Evolutionary conservation across 345 rosid species (phyloP).

Genomic region (Rhizophora apiculata): DNA sequence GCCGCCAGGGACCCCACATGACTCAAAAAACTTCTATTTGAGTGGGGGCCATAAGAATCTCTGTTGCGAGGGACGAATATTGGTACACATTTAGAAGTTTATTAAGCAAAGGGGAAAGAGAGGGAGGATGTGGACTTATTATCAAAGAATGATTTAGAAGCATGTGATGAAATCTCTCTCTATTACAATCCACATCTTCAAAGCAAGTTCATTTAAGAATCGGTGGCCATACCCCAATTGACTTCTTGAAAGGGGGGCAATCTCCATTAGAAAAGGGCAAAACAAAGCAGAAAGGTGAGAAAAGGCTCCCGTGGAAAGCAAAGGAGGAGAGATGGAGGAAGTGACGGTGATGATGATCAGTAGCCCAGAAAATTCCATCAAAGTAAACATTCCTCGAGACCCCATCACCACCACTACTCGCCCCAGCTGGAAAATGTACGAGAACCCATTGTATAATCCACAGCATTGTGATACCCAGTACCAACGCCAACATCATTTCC

Average conservation of each 20-base stretch:
- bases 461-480: conserved; percentile 9
- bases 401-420: conserved; percentile 40
- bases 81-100: too few relatives aligned
- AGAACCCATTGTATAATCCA: conserved; percentile 58
- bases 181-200: conserved; percentile 42
- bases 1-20: too few relatives aligned
- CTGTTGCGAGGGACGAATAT: too few relatives aligned
- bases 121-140: conserved; percentile 5
- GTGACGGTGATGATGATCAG: conserved; percentile 49
- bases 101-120: too few relatives aligned
- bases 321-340: conserved; percentile 36
- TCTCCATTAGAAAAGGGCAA: conserved; percentile 25
- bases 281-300: conserved; percentile 10
- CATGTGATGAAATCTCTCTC: conserved; percentile 42
- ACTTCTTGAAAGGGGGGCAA: conserved; percentile 37
- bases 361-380: conserved; percentile 31
- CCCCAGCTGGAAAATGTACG: conserved; percentile 73
- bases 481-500: conserved; percentile 23
- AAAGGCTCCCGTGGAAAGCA: conserved; percentile 24
- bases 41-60: too few relatives aligned
- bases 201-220: conserved; percentile 29
- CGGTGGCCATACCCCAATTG: conserved; percentile 36
- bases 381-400: conserved; percentile 25
- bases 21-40: too few relatives aligned
- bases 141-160: conserved; percentile 4